Percentiles rank a stretch among this genome's conserved stretches.
Evolutionary conservation across 345 rosid genomes (phyloP).

Genomic region (Populus tremula): DNA sequence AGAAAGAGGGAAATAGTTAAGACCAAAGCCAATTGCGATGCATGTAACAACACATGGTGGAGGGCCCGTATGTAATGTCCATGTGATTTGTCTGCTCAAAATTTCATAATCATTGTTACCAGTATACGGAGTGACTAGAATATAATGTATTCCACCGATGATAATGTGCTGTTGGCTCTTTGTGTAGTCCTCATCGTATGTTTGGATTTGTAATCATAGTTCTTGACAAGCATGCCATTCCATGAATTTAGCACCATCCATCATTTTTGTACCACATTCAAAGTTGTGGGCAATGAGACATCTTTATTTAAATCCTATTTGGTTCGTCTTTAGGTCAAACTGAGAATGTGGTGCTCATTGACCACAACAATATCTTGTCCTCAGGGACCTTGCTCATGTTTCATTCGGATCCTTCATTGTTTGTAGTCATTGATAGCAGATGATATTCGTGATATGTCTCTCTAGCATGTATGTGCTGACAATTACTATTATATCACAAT

Average conservation of each 20-base stretch:
- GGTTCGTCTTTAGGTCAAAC: not conserved
- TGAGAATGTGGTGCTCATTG: not conserved
- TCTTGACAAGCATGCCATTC: slow-evolving; percentile 1
- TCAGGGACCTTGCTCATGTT: not conserved
- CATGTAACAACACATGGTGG: not conserved
- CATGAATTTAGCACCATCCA: not conserved
- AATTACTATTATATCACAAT: not conserved
- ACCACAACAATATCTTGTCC: not conserved
- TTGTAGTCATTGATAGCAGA: not conserved
- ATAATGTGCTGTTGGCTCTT: not conserved
- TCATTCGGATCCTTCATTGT: not conserved
- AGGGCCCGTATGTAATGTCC: not conserved
- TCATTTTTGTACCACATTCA: not conserved
- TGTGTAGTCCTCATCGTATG: not conserved
- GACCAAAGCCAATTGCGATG: not conserved
- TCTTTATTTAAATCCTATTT: not conserved
- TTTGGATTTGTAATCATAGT: not conserved
- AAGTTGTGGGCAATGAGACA: not conserved
- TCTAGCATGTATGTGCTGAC: not conserved
- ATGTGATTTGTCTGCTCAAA: not conserved
- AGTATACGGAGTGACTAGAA: not conserved
- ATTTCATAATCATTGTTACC: not conserved
- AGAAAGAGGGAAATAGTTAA: not conserved
- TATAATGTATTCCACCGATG: not conserved
- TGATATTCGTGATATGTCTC: not conserved